Base-by-base conservation (phyloP, 768 basidiomycete genomes). In the Chalciporus chontae region DNA sequence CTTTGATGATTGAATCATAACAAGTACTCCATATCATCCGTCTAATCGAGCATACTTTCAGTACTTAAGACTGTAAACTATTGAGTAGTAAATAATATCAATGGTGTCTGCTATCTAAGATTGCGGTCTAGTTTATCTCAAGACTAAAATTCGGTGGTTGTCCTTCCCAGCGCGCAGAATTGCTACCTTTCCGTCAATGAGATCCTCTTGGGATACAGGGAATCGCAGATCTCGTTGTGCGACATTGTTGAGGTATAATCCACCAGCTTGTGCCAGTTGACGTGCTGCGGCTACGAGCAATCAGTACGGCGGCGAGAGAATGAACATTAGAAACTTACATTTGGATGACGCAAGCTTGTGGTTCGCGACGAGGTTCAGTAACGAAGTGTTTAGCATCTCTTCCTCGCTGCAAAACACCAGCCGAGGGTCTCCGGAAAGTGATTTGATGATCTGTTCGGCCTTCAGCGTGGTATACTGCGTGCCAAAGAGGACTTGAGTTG, bases 81-180 rank as follows among this genome's bases (percentile, higher is more conserved):
- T 36, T 4, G 34, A 36, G n/a, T 36, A 1, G 34, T n/a, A 14
- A 36, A 36, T 36, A 36, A 36, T 37, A 27, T 11, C 39, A n/a
- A 9, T 39, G 29, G 29, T 14, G 23, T 44, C 23, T 38, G 18
- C 19, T 47, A 27, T 50, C n/a, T 18, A 32, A 49, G 24, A 31
- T 17, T 23, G 2, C 0, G 43, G 29, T 26, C 8, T 29, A 41
- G 27, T 50, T 50, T 51, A 69, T 41, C 48, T 63, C 23, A 77
- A 49, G 31, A 65, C 77, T 8, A 92, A 57, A 36, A 90, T 74
- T 34, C 80, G 61, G 54, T 84, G 71, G 40, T 85, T 85, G 54
- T 85, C 83, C 63, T 87, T 90, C 4, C 91, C 91, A 34, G 82
- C 80, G 15, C 87, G 78, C 17, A 94, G 53, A 50, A 94, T 77